Evolutionary conservation across 768 basidiomycete species (phyloP).

Genomic region (Collybia sordida): DNA sequence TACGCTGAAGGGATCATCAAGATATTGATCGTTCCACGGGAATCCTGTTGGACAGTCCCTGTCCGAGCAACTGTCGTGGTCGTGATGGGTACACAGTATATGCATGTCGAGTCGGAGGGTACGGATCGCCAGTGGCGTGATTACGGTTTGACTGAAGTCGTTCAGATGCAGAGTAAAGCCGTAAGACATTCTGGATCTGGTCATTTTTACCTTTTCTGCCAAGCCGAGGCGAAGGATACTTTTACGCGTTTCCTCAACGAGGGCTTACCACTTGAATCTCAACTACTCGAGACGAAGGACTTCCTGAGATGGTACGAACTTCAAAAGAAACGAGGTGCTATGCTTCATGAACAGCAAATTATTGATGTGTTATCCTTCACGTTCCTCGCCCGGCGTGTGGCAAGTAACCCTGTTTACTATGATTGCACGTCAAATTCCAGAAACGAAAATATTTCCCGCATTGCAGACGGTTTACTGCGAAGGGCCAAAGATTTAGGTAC

Average conservation of each 20-base stretch:
- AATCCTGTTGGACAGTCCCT: conserved; percentile 88
- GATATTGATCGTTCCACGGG: conserved; percentile 79
- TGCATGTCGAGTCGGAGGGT: conserved; percentile 44
- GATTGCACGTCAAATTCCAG: conserved; percentile 45
- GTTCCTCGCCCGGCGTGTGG: conserved; percentile 69
- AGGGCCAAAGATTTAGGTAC: conserved; percentile 1
- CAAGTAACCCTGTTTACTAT: conserved; percentile 86
- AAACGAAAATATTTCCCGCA: conserved; percentile 62
- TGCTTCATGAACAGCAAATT: conserved; percentile 60
- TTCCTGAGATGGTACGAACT: conserved; percentile 48
- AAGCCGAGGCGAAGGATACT: conserved; percentile 79
- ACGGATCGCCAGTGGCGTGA: conserved; percentile 72
- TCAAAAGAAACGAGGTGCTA: conserved; percentile 34
- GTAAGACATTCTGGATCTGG: conserved; percentile 61
- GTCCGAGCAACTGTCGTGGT: conserved; percentile 80
- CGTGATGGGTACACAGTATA: conserved; percentile 91
- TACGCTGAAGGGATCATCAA: conserved; percentile 79
- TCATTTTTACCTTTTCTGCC: conserved; percentile 86
- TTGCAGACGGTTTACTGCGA: conserved; percentile 56
- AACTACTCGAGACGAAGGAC: conserved; percentile 50
- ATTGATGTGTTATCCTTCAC: conserved; percentile 82
- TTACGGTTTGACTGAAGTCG: conserved; percentile 79
- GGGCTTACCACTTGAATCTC: conserved; percentile 89
- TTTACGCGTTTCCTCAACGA: conserved; percentile 83
- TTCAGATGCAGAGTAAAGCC: conserved; percentile 90